A percentile compares a stretch with the other conserved stretches of the same genome.
Evolutionary conservation across 108 stramenopile genomes (phyloP).

Genomic region (Pseudonitzschia multiseries): DNA sequence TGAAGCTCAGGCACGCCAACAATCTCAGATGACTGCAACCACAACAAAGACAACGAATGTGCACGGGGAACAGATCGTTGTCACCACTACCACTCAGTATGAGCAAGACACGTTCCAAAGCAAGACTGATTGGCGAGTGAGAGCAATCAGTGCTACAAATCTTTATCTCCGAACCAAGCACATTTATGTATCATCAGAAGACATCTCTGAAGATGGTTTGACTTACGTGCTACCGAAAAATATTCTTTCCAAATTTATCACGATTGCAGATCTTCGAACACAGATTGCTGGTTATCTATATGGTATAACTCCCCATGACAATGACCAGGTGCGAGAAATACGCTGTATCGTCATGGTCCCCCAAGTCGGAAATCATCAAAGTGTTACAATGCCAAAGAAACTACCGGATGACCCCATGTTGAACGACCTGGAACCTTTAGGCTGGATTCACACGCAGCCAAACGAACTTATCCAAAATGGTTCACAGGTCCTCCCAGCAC

Average conservation of each 20-base stretch:
- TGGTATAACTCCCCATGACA: constrained; percentile 95
- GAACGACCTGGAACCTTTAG: constrained; percentile 95
- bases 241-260: constrained; percentile 95
- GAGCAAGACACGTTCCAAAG: constrained; percentile 97
- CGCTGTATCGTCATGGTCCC: constrained; percentile 97
- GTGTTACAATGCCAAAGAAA: constrained; percentile 90
- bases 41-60: constrained; percentile 99
- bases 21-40: constrained; percentile 95
- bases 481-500: constrained; percentile 85
- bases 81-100: constrained; percentile 97
- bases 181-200: constrained; percentile 97
- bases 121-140: constrained; percentile 98
- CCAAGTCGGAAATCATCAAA: constrained; percentile 97
- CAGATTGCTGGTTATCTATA: constrained; percentile 98
- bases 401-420: constrained; percentile 91
- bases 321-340: constrained; percentile 96
- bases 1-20: constrained; percentile 96
- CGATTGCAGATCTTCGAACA: constrained; percentile 93
- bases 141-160: constrained; percentile 99
- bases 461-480: constrained; percentile 96
- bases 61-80: constrained; percentile 98
- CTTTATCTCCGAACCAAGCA: constrained; percentile 97
- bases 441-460: constrained; percentile 99
- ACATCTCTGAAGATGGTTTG: constrained; percentile 93
- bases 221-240: constrained; percentile 99